phyloP scores from a whole-genome alignment of 805 yeast species.

The Saccharomycopsis schoenii region DNA sequence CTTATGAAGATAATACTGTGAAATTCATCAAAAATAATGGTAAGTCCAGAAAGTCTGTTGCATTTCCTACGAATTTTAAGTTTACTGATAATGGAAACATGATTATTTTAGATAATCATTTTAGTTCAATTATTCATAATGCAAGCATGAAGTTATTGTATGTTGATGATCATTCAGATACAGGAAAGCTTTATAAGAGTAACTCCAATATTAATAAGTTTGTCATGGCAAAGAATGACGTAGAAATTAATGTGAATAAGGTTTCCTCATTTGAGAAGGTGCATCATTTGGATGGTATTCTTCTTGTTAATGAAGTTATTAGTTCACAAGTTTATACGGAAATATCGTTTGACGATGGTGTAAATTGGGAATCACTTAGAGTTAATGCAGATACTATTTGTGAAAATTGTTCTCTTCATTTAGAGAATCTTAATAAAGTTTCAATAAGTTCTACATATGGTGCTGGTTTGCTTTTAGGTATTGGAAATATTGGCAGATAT shows the following conservation, averaged over 20 bases:
- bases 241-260: constrained; percentile 65
- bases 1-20: background rate
- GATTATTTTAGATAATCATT: background rate
- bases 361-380: constrained; percentile 46
- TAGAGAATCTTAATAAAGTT: background rate
- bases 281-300: constrained; percentile 77
- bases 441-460: background rate
- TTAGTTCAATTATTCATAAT: background rate
- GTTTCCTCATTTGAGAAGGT: constrained; percentile 77
- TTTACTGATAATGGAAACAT: background rate
- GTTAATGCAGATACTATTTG: background rate
- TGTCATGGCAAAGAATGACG: constrained; percentile 52
- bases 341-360: constrained; percentile 85
- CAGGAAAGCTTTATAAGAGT: constrained; percentile 74
- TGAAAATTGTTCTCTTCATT: background rate
- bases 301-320: constrained; percentile 35
- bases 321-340: constrained; percentile 52
- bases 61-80: background rate
- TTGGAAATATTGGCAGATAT: constrained; percentile 75
- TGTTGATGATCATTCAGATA: constrained; percentile 19
- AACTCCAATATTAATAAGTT: constrained; percentile 86
- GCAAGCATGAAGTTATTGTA: background rate
- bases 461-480: constrained; percentile 76
- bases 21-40: background rate
- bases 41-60: background rate